Evolutionary conservation across 441 rosid species (phyloP), one percentile per base, ranked within the genome.

Genomic region (Rhodomyrtus psidioides): DNA sequence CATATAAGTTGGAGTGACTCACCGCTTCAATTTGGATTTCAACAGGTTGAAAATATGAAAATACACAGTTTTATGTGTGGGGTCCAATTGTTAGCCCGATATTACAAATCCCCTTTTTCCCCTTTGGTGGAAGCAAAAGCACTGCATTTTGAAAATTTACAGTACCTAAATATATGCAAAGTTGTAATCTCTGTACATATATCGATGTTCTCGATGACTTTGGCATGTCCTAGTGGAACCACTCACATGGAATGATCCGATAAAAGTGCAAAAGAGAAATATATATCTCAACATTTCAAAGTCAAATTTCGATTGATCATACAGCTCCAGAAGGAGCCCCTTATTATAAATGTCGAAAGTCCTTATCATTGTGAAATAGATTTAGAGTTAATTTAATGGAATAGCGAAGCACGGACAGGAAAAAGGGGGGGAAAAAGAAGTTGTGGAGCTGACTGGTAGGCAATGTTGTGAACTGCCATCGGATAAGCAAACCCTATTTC

Each of bases 311-410:
- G 49, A 65, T 65, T 65, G 8, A 65, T 34, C 49, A 65, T 65
- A 2, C 0, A 34, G 16, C 8, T 65, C n/a, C n/a, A 0, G 12
- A 0, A 1, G 12, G 4, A 65, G 49, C n/a, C 19, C 0, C 8
- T 12, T 65, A 65, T 65, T 65, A 65, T 65, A 65, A 4, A 34
- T 65, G 9, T 19, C 4, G 0, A 34, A 65, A 65, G 15, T 65
- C 15, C 0, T 65, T 30, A 7, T 30, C 46, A 65, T 2, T 1
- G 0, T 3, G 10, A 34, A 0, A 34, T 34, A 0, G 0, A 7
- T 65, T 34, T 7, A 9, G 39, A 2, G 26, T 30, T 65, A 19
- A 19, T 34, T 12, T 42, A 10, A 19, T 34, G 49, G 49, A 65
- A 34, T 6, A 21, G n/a, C 21, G 4, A 34, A 65, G 79, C 26